Evolutionary conservation across 2,329 filamentous ascomycete genomes (phyloP), one percentile per base, ranked within the genome.

Genomic region (Chaetothyriales sp.): DNA sequence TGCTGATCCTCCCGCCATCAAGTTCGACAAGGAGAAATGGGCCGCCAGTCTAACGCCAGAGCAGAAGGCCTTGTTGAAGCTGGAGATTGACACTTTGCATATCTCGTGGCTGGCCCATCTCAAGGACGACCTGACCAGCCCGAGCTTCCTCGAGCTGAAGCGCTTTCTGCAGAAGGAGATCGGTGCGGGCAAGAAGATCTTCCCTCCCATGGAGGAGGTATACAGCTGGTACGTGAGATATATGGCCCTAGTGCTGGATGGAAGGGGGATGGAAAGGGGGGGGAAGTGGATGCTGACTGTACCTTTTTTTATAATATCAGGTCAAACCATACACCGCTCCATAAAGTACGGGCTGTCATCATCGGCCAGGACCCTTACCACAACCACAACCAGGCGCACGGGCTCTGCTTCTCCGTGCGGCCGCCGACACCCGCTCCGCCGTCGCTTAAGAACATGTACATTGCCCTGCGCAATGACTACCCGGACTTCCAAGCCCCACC

Each of bases 281-380:
- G 10, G 9, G 29, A 33, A 33, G 10, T 33, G 8, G 8, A 33
- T 33, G 7, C 7, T 13, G 8, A 33, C 7, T 8, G 7, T 2
- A 33, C 2, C 7, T 33, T 8, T 9, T 8, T 33, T 2, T 9
- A 33, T 33, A 33, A 33, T 33, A 33, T n/a, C 45, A 95, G 90
- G 90, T 95, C 90, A 55, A 85, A 89, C 22, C 85, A 94, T 67
- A 95, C 90, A 0, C 89, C 92, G 6, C 82, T 98, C 61, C 73
- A 83, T 71, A 83, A 77, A 13, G 89, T 97, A 67, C 95, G 94
- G 68, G 85, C 86, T 52, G 89, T 98, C 55, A 89, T 98, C 64
- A 70, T 97, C 51, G 92, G 92, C 58, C 92, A 98, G 72, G 92
- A 98, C 66, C 92, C 92, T 2, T 98, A 98, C 69, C 92, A 98